Evolutionary conservation across 1,284 basidiomycete genomes (phyloP).

Genomic region (Takashimella koratensis): DNA sequence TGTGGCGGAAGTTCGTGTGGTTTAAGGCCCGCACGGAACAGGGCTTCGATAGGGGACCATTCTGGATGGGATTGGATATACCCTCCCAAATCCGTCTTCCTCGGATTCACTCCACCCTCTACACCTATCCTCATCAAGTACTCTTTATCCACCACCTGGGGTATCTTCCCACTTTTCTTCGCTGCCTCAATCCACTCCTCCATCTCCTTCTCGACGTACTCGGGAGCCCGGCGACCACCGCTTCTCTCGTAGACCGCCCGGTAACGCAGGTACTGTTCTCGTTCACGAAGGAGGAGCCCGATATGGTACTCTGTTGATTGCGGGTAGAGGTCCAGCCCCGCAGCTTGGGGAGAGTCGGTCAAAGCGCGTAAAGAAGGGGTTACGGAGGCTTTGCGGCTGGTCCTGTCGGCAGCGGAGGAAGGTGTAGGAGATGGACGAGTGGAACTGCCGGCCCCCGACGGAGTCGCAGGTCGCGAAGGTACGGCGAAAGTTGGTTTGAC

Average conservation of each 20-base stretch:
- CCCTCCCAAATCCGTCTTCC: conserved; percentile 17
- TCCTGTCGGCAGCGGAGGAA: background rate
- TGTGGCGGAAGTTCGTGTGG: conserved; percentile 29
- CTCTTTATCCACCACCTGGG: conserved; percentile 9
- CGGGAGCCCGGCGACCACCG: conserved; percentile 8
- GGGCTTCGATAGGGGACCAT: conserved; percentile 29
- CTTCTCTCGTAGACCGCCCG: conserved; percentile 9
- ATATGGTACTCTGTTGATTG: conserved; percentile 9
- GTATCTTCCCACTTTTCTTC: conserved; percentile 16
- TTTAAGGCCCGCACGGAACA: conserved; percentile 29
- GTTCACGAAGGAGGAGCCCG: conserved; percentile 30
- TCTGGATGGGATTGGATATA: conserved; percentile 16
- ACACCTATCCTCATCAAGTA: conserved; percentile 30
- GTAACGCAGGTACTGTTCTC: conserved; percentile 25
- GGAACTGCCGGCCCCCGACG: background rate
- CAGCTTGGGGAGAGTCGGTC: background rate
- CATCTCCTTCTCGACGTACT: conserved; percentile 21
- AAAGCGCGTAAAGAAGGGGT: conserved; percentile 9
- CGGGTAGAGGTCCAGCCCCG: background rate
- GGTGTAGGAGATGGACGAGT: conserved; percentile 1
- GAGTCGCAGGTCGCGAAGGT: background rate
- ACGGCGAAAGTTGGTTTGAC: background rate
- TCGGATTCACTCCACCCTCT: conserved; percentile 13
- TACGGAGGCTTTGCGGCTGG: background rate
- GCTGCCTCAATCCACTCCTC: conserved; percentile 21